These are phyloP conservation scores for Dryas octopetala DNA, from an alignment of 306 rosid species.

Conservation along the genomic window DNA sequence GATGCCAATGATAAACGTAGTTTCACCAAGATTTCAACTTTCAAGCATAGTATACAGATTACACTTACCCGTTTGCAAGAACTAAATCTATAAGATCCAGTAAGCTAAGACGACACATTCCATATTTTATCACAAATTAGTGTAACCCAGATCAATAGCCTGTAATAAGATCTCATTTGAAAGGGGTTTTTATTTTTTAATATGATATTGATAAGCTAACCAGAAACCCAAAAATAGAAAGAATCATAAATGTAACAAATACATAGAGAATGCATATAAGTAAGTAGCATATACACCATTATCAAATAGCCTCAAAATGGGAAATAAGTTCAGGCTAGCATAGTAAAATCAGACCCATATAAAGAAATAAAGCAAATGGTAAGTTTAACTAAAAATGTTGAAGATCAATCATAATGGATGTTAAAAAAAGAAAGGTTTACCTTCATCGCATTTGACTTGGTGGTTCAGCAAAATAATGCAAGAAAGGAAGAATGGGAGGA, in stretches of 20 bases:
- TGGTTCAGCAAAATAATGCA: constrained; percentile 42
- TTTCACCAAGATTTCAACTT: not conserved
- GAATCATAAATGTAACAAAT: not conserved
- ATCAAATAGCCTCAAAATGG: not conserved
- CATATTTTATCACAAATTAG: not conserved
- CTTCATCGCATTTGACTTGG: constrained; percentile 48
- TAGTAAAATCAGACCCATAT: not conserved
- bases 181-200: not conserved
- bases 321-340: not conserved
- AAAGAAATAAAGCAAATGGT: not conserved
- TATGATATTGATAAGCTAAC: not conserved
- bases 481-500: constrained; percentile 40
- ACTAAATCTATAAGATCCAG: constrained; percentile 31
- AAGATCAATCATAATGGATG: not conserved
- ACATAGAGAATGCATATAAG: too few relatives aligned
- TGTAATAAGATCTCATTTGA: constrained; percentile 42
- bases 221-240: constrained; percentile 10
- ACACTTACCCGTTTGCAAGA: not conserved
- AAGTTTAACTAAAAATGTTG: not conserved
- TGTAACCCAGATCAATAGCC: constrained; percentile 27
- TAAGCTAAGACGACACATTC: not conserved
- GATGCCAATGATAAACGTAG: not conserved
- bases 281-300: not conserved
- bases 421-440: constrained; percentile 28
- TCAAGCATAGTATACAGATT: not conserved